phyloP scores from a whole-genome alignment of 768 basidiomycete species.

The Holtermanniella nyarrowii region DNA sequence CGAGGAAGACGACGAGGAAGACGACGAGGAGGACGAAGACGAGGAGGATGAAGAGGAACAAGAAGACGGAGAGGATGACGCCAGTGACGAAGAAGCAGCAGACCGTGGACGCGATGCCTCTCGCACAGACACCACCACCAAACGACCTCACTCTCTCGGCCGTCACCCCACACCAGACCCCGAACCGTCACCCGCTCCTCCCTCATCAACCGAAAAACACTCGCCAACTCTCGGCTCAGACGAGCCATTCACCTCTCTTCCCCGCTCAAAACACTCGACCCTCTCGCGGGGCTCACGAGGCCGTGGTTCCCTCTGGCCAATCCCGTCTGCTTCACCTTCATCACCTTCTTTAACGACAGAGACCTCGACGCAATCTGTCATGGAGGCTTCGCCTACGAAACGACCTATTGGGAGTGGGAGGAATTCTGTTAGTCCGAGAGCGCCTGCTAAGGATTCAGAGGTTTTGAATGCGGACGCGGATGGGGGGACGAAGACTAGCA shows the following conservation, averaged over 20 bases:
- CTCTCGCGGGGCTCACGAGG: not conserved
- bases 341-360: not conserved
- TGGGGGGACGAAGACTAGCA: not conserved
- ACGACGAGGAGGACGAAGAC: constrained; percentile 5
- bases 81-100: constrained; percentile 8
- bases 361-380: not conserved
- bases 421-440: not conserved
- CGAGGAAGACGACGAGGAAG: constrained; percentile 16
- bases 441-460: not conserved
- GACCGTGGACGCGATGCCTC: too few species aligned
- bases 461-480: not conserved
- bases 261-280: not conserved
- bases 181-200: not conserved
- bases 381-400: not conserved
- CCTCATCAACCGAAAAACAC: too few species aligned
- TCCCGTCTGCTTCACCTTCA: not conserved
- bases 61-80: constrained; percentile 14
- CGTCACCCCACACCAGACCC: not conserved
- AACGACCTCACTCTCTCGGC: too few species aligned
- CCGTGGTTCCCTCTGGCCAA: not conserved
- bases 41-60: constrained; percentile 2
- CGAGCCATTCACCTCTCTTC: not conserved
- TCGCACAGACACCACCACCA: too few species aligned
- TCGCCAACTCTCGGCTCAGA: not conserved
- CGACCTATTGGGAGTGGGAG: not conserved